phyloP scores from a whole-genome alignment of 2,329 filamentous ascomycete genomes.

The Helminthosporium solani region DNA sequence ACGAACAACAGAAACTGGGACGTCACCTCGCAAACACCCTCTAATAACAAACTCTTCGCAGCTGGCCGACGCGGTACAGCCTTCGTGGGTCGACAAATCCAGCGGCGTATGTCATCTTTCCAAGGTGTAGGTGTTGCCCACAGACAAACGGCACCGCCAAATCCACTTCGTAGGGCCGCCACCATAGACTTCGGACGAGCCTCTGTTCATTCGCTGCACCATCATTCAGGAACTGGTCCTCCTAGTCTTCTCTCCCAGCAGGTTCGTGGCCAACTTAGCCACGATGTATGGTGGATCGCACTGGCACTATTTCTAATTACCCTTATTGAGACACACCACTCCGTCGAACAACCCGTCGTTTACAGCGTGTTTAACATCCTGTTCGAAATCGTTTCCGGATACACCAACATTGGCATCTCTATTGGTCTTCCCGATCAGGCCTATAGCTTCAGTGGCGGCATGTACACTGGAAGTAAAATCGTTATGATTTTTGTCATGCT shows the following conservation, averaged over 20 bases:
- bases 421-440: constrained; percentile 22
- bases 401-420: constrained; percentile 24
- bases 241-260: constrained; percentile 24
- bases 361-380: constrained; percentile 24
- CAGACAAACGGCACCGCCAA: constrained; percentile 3
- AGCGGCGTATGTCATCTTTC: constrained; percentile 23
- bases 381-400: constrained; percentile 24
- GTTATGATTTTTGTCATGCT: constrained; percentile 23
- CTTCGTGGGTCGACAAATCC: constrained; percentile 23
- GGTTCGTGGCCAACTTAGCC: constrained; percentile 22
- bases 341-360: constrained; percentile 19
- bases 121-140: constrained; percentile 23
- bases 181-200: constrained; percentile 21
- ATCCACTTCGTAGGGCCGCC: constrained; percentile 11
- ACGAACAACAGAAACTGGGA: background rate
- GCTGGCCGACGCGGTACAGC: constrained; percentile 19
- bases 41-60: constrained; percentile 8
- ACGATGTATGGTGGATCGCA: constrained; percentile 27
- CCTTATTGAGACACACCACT: constrained; percentile 24
- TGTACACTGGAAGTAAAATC: constrained; percentile 24
- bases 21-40: constrained; percentile 10
- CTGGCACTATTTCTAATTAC: constrained; percentile 25
- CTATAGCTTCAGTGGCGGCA: constrained; percentile 23
- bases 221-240: constrained; percentile 14
- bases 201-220: constrained; percentile 18